Conservation (phyloP, 179 eudicot genomes). For the Silene coronaria region DNA sequence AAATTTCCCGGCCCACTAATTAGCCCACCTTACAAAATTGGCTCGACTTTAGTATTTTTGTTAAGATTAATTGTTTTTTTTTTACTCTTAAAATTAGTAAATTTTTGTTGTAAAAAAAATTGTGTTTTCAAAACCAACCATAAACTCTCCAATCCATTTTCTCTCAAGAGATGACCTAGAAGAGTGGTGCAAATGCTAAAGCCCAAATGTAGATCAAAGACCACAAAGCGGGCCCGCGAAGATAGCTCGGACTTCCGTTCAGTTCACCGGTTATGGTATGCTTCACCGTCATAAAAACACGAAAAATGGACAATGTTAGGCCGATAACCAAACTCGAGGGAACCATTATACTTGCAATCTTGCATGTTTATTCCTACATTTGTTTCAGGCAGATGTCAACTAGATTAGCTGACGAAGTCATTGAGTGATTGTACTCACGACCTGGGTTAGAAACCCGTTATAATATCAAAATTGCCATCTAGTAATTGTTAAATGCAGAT, state of each 20-base stretch:
- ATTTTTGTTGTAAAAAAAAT: neutral
- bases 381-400: too few species aligned
- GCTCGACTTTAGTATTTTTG: neutral
- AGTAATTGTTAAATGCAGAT: constrained; percentile 16
- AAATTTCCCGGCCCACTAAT: too few species aligned
- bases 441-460: neutral
- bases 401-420: too few species aligned
- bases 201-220: constrained; percentile 8
- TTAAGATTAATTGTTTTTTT: too few species aligned
- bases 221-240: constrained; percentile 11
- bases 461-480: neutral
- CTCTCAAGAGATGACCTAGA: neutral
- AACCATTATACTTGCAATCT: neutral
- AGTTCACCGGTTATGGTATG: constrained; percentile 10
- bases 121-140: too few species aligned
- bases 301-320: constrained; percentile 17
- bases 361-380: neutral
- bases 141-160: too few species aligned
- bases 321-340: neutral
- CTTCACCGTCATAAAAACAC: constrained; percentile 24
- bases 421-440: neutral
- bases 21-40: neutral
- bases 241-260: constrained; percentile 19
- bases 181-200: constrained; percentile 7
- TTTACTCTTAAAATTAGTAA: neutral